Base-by-base conservation (phyloP, 805 yeast genomes). In the Yarrowia hollandica region DNA sequence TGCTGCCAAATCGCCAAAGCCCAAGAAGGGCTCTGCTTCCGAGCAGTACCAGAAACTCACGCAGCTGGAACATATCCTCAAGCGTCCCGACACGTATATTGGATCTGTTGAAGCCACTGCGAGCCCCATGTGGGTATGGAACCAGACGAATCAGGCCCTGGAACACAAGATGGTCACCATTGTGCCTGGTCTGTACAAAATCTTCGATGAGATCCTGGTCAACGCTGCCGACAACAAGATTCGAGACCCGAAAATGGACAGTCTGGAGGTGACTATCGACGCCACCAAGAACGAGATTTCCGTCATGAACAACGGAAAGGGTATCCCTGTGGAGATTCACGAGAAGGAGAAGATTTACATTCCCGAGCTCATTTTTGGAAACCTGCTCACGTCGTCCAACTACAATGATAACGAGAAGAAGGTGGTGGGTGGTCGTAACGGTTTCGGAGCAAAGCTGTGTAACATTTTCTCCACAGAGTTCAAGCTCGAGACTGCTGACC, bases 161-260 rank as follows among this genome's bases (percentile, higher is more conserved):
- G 79, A 69, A 14, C 66, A 65, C 64, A 70, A 69, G 62, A 70
- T 68, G 1, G 96, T 94, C 23, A 81, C 78, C 42, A 87, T 91
- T 64, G 98, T 94, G 10, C 99, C 99, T 2, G 99, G 98, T 50
- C 75, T 94, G 62, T 92, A 90, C 75, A 94, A 94, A 74, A 92
- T 94, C 60, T 94, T 94, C 70, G 99, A 94, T 72, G 99, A 94
- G 74, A 91, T 94, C 61, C 76, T 94, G 62, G 99, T 94, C 58
- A 94, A 94, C 72, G 98, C 99, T 5, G 99, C 99, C 12, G 99
- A 94, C 74, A 94, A 94, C 77, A 94, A 94, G 75, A 92, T 92
- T 62, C 82, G 98, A 65, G 99, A 94, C 70, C 90, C 96, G 1
- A 65, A 80, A 9, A 94, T 94, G 99, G 87, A 83, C 65, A 83